These are phyloP conservation scores for Domatiomyces catenatus DNA, from an alignment of 2,329 filamentous ascomycete genomes.

Conservation along the genomic window DNA sequence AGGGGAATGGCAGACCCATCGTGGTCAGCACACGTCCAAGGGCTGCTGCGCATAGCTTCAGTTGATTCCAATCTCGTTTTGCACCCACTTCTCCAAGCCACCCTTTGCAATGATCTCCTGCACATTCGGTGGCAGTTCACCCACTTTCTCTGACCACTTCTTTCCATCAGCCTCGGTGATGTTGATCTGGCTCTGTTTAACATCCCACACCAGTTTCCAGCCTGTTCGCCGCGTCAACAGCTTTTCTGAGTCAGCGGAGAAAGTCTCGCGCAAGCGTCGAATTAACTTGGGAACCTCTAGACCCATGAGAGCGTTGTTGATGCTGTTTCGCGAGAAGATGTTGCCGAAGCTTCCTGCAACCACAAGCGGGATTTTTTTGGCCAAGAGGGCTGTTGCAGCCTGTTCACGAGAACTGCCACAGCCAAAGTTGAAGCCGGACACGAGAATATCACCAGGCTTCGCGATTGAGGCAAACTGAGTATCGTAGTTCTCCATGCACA, in stretches of 20 bases:
- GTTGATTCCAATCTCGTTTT: conserved; percentile 46
- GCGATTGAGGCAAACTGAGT: conserved; percentile 49
- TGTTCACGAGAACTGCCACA: conserved; percentile 70
- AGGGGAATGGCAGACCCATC: background rate
- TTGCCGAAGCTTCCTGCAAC: conserved; percentile 69
- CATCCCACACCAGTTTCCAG: conserved; percentile 73
- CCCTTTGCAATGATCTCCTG: conserved; percentile 70
- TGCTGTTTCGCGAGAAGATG: conserved; percentile 55
- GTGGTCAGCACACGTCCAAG: background rate
- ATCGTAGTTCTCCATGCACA: conserved; percentile 94
- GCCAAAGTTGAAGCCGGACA: conserved; percentile 79
- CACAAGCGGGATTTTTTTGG: conserved; percentile 65
- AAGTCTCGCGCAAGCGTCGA: conserved; percentile 21
- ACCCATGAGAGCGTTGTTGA: conserved; percentile 27
- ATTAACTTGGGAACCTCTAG: conserved; percentile 25
- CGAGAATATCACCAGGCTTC: conserved; percentile 60
- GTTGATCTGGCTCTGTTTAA: conserved; percentile 52
- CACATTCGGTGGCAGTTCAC: conserved; percentile 69
- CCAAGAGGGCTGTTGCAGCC: conserved; percentile 72
- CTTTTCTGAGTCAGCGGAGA: conserved; percentile 36
- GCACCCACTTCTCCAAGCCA: conserved; percentile 71
- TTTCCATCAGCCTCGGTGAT: conserved; percentile 55
- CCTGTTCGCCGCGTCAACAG: conserved; percentile 57
- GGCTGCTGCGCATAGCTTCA: background rate
- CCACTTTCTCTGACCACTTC: conserved; percentile 66